Evolutionary conservation across 768 basidiomycete genomes (phyloP).

Genomic region (Trametes villosa): DNA sequence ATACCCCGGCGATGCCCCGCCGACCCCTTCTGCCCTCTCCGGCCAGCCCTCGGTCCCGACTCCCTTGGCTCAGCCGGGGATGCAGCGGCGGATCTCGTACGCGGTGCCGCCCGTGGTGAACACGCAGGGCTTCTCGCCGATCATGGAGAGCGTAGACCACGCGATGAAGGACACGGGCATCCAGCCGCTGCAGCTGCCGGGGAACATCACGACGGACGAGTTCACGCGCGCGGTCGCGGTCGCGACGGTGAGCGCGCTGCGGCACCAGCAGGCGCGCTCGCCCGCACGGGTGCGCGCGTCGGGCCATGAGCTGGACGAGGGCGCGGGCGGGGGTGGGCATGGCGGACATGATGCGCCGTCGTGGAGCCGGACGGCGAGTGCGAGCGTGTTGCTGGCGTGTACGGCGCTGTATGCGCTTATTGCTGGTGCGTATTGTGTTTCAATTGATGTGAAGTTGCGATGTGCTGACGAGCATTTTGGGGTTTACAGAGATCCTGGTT

Average conservation of each 20-base stretch:
- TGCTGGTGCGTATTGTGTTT: slow-evolving; percentile 66
- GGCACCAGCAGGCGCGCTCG: slow-evolving; percentile 70
- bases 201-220: slow-evolving; percentile 79
- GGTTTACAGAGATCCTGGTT: slow-evolving; percentile 77
- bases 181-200: slow-evolving; percentile 57
- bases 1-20: neutral
- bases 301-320: slow-evolving; percentile 45
- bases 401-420: slow-evolving; percentile 94
- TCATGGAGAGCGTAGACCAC: slow-evolving; percentile 78
- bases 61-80: slow-evolving; percentile 1
- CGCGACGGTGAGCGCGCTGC: slow-evolving; percentile 88
- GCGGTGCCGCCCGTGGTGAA: slow-evolving; percentile 40
- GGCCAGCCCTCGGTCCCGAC: slow-evolving; percentile 31
- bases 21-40: slow-evolving; percentile 31
- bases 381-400: slow-evolving; percentile 86
- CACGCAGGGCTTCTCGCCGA: slow-evolving; percentile 55
- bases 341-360: slow-evolving; percentile 94
- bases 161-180: slow-evolving; percentile 67
- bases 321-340: slow-evolving; percentile 60
- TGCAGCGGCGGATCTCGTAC: slow-evolving; percentile 53
- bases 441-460: neutral
- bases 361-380: slow-evolving; percentile 91
- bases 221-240: slow-evolving; percentile 94
- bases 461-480: neutral
- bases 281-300: slow-evolving; percentile 52